A percentile compares a stretch with the other conserved stretches of the same genome.
phyloP scores from a whole-genome alignment of 2,329 filamentous ascomycete genomes.

The Colletotrichum somersetense region DNA sequence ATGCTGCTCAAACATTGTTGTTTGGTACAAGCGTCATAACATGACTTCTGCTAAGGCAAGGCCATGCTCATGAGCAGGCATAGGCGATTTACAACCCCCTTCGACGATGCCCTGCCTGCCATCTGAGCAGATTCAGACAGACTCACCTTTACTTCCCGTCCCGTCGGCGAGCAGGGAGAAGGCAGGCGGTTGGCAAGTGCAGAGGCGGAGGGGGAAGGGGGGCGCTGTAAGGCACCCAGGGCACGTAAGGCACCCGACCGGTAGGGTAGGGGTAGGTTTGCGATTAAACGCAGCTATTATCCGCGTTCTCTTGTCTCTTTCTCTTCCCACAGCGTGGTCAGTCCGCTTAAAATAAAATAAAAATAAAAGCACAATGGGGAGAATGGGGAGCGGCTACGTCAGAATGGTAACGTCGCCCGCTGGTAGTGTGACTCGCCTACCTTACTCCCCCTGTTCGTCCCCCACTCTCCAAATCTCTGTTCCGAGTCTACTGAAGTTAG shows the following conservation, averaged over 20 bases:
- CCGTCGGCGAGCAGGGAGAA: background rate
- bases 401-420: constrained; percentile 22
- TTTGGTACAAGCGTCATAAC: background rate
- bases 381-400: constrained; percentile 31
- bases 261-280: background rate
- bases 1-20: background rate
- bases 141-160: background rate
- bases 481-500: constrained; percentile 33
- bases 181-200: background rate
- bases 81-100: background rate
- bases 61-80: background rate
- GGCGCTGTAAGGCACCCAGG: background rate
- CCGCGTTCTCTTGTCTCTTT: background rate
- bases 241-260: background rate
- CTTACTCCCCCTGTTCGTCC: constrained; percentile 18
- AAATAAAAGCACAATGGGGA: background rate
- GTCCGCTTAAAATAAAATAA: background rate
- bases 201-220: background rate
- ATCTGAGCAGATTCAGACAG: constrained; percentile 3
- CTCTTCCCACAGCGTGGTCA: constrained; percentile 24
- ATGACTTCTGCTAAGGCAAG: background rate
- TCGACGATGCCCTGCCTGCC: constrained; percentile 11
- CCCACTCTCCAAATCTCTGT: constrained; percentile 36
- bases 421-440: constrained; percentile 15
- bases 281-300: constrained; percentile 2